A percentile compares a stretch with the other conserved stretches of the same genome.
phyloP scores from a whole-genome alignment of 768 basidiomycete genomes.

The Cytidiella melzeri region DNA sequence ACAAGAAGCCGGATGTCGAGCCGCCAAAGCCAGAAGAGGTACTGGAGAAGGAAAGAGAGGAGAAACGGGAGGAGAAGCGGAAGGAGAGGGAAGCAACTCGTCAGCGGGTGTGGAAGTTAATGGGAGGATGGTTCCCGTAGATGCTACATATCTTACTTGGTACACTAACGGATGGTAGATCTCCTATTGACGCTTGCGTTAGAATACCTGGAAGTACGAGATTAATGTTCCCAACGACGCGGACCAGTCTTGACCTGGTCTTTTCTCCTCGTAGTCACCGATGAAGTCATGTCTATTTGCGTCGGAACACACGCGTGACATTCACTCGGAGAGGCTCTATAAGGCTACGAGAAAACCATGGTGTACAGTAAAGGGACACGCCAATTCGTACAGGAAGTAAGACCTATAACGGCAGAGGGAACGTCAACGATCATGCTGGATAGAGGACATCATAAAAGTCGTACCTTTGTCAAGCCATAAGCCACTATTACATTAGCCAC shows the following conservation, averaged over 20 bases:
- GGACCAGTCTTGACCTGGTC: too few species aligned
- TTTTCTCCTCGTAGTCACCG: too few species aligned
- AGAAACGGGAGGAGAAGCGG: constrained; percentile 10
- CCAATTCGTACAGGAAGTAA: constrained; percentile 13
- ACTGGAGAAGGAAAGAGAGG: constrained; percentile 7
- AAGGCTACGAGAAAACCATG: constrained; percentile 12
- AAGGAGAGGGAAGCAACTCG: constrained; percentile 9
- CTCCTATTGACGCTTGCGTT: too few species aligned
- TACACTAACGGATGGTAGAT: too few species aligned
- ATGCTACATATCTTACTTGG: too few species aligned
- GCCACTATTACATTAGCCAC: constrained; percentile 80
- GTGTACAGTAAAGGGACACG: constrained; percentile 10
- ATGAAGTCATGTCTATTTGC: background rate
- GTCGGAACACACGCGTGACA: constrained; percentile 6
- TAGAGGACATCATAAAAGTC: constrained; percentile 7
- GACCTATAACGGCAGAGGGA: constrained; percentile 6
- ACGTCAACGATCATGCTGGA: background rate
- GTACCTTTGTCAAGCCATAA: constrained; percentile 74
- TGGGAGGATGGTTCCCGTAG: constrained; percentile 15
- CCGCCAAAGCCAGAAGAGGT: constrained; percentile 1
- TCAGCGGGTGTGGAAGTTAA: constrained; percentile 17
- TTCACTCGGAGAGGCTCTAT: constrained; percentile 9
- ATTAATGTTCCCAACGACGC: too few species aligned
- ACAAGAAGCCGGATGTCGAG: constrained; percentile 7
- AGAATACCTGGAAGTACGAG: too few species aligned